Percentiles rank a stretch among this genome's conserved stretches.
Conservation (phyloP, 1,284 basidiomycete species). For the Ustilago sp. region DNA sequence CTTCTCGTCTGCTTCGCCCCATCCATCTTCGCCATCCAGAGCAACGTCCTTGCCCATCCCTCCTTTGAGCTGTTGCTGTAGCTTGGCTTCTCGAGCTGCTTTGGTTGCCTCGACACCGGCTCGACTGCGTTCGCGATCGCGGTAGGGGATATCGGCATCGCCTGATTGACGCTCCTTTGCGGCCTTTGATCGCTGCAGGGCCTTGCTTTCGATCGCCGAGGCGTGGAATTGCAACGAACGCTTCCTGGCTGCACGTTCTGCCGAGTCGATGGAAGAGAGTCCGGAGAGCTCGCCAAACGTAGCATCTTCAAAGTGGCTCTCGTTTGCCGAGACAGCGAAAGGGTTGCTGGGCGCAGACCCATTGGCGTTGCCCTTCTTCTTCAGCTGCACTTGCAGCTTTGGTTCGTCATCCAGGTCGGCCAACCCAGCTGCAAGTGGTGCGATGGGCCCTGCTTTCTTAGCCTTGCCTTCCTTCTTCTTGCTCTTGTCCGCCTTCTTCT, state of each 20-base stretch:
- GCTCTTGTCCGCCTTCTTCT: conserved; percentile 24
- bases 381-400: conserved; percentile 39
- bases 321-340: conserved; percentile 29
- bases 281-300: conserved; percentile 63
- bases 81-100: conserved; percentile 53
- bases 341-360: conserved; percentile 29
- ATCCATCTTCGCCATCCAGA: conserved; percentile 54
- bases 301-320: conserved; percentile 34
- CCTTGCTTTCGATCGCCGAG: conserved; percentile 50
- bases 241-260: conserved; percentile 61
- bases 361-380: conserved; percentile 28
- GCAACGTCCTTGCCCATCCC: conserved; percentile 32
- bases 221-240: conserved; percentile 66
- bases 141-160: conserved; percentile 68
- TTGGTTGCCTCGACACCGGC: conserved; percentile 63
- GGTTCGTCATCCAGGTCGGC: conserved; percentile 51
- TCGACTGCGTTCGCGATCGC: conserved; percentile 63
- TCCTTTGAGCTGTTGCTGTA: conserved; percentile 31
- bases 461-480: conserved; percentile 29
- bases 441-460: conserved; percentile 36
- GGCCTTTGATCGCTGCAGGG: conserved; percentile 39
- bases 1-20: conserved; percentile 63
- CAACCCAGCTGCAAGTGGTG: conserved; percentile 48
- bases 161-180: conserved; percentile 60
- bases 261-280: conserved; percentile 55